These are phyloP conservation scores for Sordariomycetes sp. DNA, from an alignment of 2,329 filamentous ascomycete genomes.

Conservation along the genomic window DNA sequence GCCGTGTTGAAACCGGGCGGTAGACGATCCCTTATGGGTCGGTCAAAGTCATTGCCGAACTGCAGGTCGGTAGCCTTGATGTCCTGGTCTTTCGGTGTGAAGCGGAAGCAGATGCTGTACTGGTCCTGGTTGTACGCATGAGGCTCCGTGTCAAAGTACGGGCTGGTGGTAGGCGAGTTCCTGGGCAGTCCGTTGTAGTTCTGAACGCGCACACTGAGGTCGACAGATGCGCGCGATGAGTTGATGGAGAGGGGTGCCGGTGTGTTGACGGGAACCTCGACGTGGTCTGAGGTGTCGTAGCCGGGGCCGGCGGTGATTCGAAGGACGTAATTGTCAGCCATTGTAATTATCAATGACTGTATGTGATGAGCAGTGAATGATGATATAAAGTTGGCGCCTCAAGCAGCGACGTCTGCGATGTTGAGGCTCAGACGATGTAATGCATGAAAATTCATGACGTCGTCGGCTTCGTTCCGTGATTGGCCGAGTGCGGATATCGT, in stretches of 20 bases:
- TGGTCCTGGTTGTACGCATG: slow-evolving; percentile 63
- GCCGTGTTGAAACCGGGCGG: slow-evolving; percentile 82
- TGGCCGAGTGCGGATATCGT: no score
- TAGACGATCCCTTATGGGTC: slow-evolving; percentile 75
- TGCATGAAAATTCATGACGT: no score
- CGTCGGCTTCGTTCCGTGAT: no score
- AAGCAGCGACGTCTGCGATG: no score
- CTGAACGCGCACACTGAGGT: slow-evolving; percentile 66
- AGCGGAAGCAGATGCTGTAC: slow-evolving; percentile 75
- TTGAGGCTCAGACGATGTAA: no score
- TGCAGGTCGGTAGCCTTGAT: slow-evolving; percentile 58
- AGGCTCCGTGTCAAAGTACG: slow-evolving; percentile 66
- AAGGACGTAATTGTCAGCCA: slow-evolving; percentile 69
- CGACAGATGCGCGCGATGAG: slow-evolving; percentile 53
- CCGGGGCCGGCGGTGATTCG: slow-evolving; percentile 71
- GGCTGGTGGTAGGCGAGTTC: slow-evolving; percentile 56
- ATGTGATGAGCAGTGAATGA: no score
- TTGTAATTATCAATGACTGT: no score
- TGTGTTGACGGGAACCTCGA: slow-evolving; percentile 67
- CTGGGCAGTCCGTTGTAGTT: slow-evolving; percentile 61
- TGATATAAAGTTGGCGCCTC: no score
- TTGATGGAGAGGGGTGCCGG: slow-evolving; percentile 52
- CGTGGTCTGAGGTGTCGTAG: slow-evolving; percentile 67
- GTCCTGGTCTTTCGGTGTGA: slow-evolving; percentile 45
- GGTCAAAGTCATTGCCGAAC: slow-evolving; percentile 93